Evolutionary conservation across 441 rosid species (phyloP), one percentile per base, ranked within the genome.

Genomic region (Theobroma grandiflorum): DNA sequence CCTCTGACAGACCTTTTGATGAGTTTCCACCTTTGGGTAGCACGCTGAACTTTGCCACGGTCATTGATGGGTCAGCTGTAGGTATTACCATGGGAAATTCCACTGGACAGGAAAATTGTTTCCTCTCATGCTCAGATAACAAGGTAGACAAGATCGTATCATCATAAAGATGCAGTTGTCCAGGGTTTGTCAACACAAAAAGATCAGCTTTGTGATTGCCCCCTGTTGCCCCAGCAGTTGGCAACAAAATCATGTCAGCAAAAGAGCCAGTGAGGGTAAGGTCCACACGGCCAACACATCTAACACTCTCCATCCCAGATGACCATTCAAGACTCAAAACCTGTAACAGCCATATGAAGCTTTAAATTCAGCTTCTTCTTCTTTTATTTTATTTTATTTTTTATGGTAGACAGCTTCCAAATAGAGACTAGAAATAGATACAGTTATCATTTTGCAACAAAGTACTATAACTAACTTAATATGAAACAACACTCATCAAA

Each of bases 311-410:
- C 85, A 42, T 78, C 69, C 83, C 84, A 37, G 88, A 82, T 63
- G 94, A 89, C 94, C 94, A 91, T 85, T 89, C 91, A 66, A 91
- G 87, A 59, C 83, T 85, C 80, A 91, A 78, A 66, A 89, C 84
- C 94, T 91, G 90, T 16, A 69, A 50, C 69, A 81, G 42, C 47
- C 62, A 49, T 52, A 76, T 74, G 45, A 38, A 12, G 65, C 76
- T 6, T 52, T 55, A 74, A 75, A 20, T 47, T 43, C 77, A 26
- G 66, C 74, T 50, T 71, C 31, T 26, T 26, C 31, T 26, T 26
- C 31, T 0, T 26, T 26, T 26, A 26, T 26, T 26, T 26, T 26
- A 26, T 26, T 45, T 62, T 7, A 45, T 18, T 16, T 16, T 78
- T 20, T 52, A 59, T 12, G 43, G 37, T n/a, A 3, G 33, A 81